Percentiles rank a stretch among this genome's conserved stretches.
Conservation (phyloP, 805 yeast genomes). For the Pichia thaimueangensis region DNA sequence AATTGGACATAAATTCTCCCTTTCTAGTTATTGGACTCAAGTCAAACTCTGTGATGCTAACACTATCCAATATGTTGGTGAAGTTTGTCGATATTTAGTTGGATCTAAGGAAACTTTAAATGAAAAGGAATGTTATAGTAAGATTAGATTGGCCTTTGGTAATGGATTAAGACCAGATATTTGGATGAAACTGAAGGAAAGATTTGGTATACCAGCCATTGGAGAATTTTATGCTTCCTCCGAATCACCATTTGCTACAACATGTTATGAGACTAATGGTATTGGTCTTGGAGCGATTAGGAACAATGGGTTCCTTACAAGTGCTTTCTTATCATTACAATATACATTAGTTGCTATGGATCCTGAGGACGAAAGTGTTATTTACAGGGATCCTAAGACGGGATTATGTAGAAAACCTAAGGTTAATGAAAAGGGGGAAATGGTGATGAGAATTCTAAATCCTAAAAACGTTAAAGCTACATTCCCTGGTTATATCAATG, state of each 20-base stretch:
- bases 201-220: constrained; percentile 67
- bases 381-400: constrained; percentile 59
- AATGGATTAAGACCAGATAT: constrained; percentile 87
- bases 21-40: constrained; percentile 86
- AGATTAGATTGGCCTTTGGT: constrained; percentile 70
- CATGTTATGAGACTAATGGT: constrained; percentile 55
- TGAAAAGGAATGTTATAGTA: constrained; percentile 21
- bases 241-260: constrained; percentile 85
- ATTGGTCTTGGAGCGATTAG: constrained; percentile 85
- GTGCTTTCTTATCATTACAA: constrained; percentile 40
- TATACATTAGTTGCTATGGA: constrained; percentile 70
- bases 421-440: constrained; percentile 74
- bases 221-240: constrained; percentile 95
- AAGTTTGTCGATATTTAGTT: constrained; percentile 79
- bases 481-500: constrained; percentile 86
- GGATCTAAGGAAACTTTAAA: constrained; percentile 31
- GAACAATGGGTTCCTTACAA: constrained; percentile 72
- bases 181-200: constrained; percentile 71
- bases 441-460: constrained; percentile 67
- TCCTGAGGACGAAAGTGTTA: constrained; percentile 65
- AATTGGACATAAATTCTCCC: constrained; percentile 74
- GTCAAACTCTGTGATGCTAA: constrained; percentile 65
- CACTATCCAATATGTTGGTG: constrained; percentile 90
- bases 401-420: constrained; percentile 56
- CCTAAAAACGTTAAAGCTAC: constrained; percentile 58